These are phyloP conservation scores for Chalaropsis ovoidea DNA, from an alignment of 2,329 filamentous ascomycete species.

Conservation along the genomic window DNA sequence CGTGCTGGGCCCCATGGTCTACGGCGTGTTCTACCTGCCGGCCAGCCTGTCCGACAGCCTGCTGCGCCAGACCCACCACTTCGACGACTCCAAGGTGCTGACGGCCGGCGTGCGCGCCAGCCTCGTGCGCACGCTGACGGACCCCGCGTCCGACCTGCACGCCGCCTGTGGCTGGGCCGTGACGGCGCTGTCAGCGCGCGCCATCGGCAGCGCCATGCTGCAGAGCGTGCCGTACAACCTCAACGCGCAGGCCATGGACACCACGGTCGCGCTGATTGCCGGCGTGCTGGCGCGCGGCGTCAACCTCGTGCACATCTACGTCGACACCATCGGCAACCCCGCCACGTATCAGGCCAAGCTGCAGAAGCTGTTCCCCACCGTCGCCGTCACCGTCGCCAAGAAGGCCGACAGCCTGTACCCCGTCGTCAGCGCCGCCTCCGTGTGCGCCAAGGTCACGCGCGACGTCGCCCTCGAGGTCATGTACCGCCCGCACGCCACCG, in stretches of 20 bases:
- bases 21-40: constrained; percentile 66
- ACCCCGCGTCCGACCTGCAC: constrained; percentile 42
- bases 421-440: constrained; percentile 83
- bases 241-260: constrained; percentile 91
- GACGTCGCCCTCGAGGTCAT: constrained; percentile 79
- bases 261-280: constrained; percentile 71
- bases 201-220: constrained; percentile 73
- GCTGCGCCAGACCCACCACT: constrained; percentile 68
- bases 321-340: constrained; percentile 85
- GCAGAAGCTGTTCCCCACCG: constrained; percentile 70
- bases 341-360: constrained; percentile 74
- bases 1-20: constrained; percentile 75
- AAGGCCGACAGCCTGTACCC: constrained; percentile 92
- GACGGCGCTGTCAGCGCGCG: constrained; percentile 67
- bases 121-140: constrained; percentile 63
- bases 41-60: constrained; percentile 59
- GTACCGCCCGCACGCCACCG: constrained; percentile 42
- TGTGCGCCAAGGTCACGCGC: constrained; percentile 91
- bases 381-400: constrained; percentile 66
- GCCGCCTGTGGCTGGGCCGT: constrained; percentile 70
- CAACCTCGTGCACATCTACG: constrained; percentile 79
- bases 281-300: constrained; percentile 67
- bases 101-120: constrained; percentile 66
- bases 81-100: constrained; percentile 91
- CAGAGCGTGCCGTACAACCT: constrained; percentile 67